Evolutionary conservation across 2,329 filamentous ascomycete species (phyloP), one percentile per base, ranked within the genome.

Genomic region (Phyllosticta citrichinensis): DNA sequence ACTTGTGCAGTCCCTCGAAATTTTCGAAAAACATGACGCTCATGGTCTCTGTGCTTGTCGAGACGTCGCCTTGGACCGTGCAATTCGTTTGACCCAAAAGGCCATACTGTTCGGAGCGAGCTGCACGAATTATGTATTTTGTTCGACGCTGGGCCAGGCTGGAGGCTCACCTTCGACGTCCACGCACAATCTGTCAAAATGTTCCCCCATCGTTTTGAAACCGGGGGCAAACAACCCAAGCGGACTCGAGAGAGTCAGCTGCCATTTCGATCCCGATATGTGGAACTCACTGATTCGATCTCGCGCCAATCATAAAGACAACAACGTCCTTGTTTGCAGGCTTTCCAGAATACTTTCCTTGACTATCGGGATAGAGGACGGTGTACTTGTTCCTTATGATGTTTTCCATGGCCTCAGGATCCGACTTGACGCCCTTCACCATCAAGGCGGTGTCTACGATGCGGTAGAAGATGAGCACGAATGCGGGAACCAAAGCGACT

Each of bases 11-110:
- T 14, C 76, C 75, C 19, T 79, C 79, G 17, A 79, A 62, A 60
- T 75, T 72, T 40, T 74, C 73, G 69, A 84, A 85, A 73, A 83
- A 84, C 66, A 76, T 76, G 35, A 81, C 72, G 2, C 66, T 65
- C 62, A 80, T 64, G 20, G 69, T 17, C 8, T 77, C 75, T 63
- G 76, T 77, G 59, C 75, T 72, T 14, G 75, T 74, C 2, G 64
- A 63, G 35, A 74, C 70, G 24, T 76, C 72, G 12, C 69, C 68
- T n/a, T 63, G 56, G 57, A 69, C 71, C n/a, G 69, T 57, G 73
- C 77, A 83, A 12, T 65, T 63, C 2, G 75, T 78, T 24, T 51
- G 20, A 11, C 52, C 52, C 33, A 57, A 5, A 10, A 62, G 22
- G 19, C 52, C 55, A 20, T 58, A 62, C 4, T 62, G 55, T 20